Percentiles rank a stretch among this genome's conserved stretches.
Evolutionary conservation across 2,329 filamentous ascomycete species (phyloP).

Genomic region (Xylariaceae sp.): DNA sequence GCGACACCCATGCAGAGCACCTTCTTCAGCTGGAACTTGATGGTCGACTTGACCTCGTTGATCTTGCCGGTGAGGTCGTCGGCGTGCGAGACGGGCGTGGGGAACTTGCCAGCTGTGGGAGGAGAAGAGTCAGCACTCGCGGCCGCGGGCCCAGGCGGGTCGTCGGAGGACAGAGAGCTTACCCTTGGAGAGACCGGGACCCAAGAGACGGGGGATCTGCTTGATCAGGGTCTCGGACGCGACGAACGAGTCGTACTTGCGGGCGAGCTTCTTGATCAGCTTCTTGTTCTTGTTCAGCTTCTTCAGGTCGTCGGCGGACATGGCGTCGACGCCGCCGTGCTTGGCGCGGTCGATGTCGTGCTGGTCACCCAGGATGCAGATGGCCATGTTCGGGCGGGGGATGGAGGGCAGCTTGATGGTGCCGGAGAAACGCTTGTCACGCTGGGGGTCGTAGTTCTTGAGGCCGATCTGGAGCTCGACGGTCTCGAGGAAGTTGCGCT

Average conservation of each 20-base stretch:
- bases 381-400: slow-evolving; percentile 61
- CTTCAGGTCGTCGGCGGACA: slow-evolving; percentile 98
- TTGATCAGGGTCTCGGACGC: slow-evolving; percentile 97
- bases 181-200: slow-evolving; percentile 97
- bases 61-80: slow-evolving; percentile 94
- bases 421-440: slow-evolving; percentile 99
- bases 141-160: no score
- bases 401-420: slow-evolving; percentile 92
- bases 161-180: slow-evolving; percentile 24
- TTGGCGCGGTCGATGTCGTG: slow-evolving; percentile 99
- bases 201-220: slow-evolving; percentile 99
- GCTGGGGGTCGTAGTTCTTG: slow-evolving; percentile 98
- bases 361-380: slow-evolving; percentile 58
- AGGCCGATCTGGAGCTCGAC: slow-evolving; percentile 84
- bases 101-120: slow-evolving; percentile 90
- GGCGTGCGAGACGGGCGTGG: slow-evolving; percentile 91
- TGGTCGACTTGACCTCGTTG: slow-evolving; percentile 99
- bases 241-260: slow-evolving; percentile 99
- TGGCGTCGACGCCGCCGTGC: slow-evolving; percentile 96
- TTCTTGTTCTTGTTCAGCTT: slow-evolving; percentile 99
- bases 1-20: slow-evolving; percentile 99
- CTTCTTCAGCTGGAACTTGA: slow-evolving; percentile 99
- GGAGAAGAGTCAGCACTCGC: slow-evolving; percentile 20
- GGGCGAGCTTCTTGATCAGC: slow-evolving; percentile 99
- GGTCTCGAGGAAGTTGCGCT: slow-evolving; percentile 95